Conservation (phyloP, 2,329 filamentous ascomycete species). For the Malbranchea zuffiana region DNA sequence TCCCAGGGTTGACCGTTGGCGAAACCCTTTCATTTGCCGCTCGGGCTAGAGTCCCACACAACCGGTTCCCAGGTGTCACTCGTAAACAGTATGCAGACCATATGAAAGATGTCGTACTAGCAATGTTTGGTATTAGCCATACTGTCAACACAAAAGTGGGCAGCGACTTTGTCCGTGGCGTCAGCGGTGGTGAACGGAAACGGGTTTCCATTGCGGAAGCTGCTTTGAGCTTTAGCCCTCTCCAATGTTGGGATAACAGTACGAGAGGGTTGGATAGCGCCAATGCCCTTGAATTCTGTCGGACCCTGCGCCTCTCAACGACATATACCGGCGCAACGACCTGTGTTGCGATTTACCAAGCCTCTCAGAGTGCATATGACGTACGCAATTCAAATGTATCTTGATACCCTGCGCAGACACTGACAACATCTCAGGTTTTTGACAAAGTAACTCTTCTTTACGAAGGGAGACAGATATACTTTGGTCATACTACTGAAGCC, state of each 20-base stretch:
- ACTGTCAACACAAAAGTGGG: slow-evolving; percentile 79
- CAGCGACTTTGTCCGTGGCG: slow-evolving; percentile 65
- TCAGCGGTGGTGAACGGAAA: slow-evolving; percentile 69
- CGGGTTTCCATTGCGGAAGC: slow-evolving; percentile 73
- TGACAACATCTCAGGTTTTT: slow-evolving; percentile 54
- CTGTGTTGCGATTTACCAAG: slow-evolving; percentile 77
- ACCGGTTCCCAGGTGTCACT: slow-evolving; percentile 46
- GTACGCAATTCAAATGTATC: slow-evolving; percentile 5
- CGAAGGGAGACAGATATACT: slow-evolving; percentile 62
- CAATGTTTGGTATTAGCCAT: slow-evolving; percentile 57
- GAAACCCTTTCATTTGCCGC: slow-evolving; percentile 78
- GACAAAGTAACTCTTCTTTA: slow-evolving; percentile 79
- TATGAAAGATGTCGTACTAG: slow-evolving; percentile 37
- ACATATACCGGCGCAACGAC: slow-evolving; percentile 74
- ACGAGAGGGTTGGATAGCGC: slow-evolving; percentile 58
- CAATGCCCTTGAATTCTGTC: slow-evolving; percentile 55
- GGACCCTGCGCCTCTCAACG: slow-evolving; percentile 64
- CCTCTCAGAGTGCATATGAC: slow-evolving; percentile 67
- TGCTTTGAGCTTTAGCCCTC: slow-evolving; percentile 60
- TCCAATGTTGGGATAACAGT: slow-evolving; percentile 66
- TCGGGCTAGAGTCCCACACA: slow-evolving; percentile 72
- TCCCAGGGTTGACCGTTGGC: slow-evolving; percentile 73
- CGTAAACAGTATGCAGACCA: slow-evolving; percentile 27
- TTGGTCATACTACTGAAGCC: slow-evolving; percentile 56
- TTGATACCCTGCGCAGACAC: too few species aligned